Conservation (phyloP, 441 rosid species). For the Pelargonium fulgidum region DNA sequence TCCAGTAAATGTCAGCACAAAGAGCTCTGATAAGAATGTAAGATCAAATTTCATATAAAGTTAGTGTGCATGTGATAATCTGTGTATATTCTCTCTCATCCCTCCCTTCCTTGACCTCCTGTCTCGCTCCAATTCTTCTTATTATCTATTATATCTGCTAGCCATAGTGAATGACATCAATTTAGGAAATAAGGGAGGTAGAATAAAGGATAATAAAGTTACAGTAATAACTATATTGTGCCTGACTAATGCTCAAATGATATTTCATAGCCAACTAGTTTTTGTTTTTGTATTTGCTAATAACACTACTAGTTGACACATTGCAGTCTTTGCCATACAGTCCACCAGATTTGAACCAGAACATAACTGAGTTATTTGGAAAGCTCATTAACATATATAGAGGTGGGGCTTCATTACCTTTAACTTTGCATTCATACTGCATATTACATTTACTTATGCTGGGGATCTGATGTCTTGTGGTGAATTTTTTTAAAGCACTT, state of each 20-base stretch:
- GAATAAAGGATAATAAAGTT: not conserved
- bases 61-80: not conserved
- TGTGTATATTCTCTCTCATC: not conserved
- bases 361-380: slow-evolving; percentile 77
- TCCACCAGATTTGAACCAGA: slow-evolving; percentile 81
- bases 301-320: not conserved
- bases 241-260: not conserved
- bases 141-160: too few species aligned
- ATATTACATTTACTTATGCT: slow-evolving; percentile 7
- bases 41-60: slow-evolving; percentile 21
- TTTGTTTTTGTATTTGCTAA: slow-evolving; percentile 18
- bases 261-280: slow-evolving; percentile 11
- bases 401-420: slow-evolving; percentile 36
- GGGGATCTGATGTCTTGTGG: slow-evolving; percentile 18
- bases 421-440: not conserved
- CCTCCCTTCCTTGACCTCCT: too few species aligned
- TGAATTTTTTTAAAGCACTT: slow-evolving; percentile 48
- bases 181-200: not conserved
- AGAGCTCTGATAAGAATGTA: slow-evolving; percentile 39
- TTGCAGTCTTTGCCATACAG: slow-evolving; percentile 42
- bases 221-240: not conserved
- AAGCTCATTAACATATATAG: slow-evolving; percentile 82
- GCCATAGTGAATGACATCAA: too few species aligned
- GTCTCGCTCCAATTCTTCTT: too few species aligned
- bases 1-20: slow-evolving; percentile 29